phyloP scores from a whole-genome alignment of 768 basidiomycete genomes.

The Mycena crocata region DNA sequence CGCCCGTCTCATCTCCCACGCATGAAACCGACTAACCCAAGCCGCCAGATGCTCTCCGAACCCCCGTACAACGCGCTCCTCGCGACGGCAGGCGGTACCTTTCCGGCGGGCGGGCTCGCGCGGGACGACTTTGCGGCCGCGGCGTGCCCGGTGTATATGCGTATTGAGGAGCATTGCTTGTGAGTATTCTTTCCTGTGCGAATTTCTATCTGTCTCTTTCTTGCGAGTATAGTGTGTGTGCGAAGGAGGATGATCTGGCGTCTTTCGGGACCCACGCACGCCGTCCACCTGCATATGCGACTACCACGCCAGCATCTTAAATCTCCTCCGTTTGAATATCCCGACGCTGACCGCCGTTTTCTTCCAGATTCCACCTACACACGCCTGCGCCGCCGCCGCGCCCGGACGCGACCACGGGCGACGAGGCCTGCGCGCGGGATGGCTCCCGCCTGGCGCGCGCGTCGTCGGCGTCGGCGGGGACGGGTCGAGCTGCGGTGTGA shows the following conservation, averaged over 20 bases:
- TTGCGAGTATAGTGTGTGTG: too few relatives aligned
- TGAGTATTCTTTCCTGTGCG: background rate
- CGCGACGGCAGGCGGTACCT: slow-evolving; percentile 25
- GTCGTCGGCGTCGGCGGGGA: too few relatives aligned
- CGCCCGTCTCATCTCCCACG: slow-evolving; percentile 8
- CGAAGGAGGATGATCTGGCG: too few relatives aligned
- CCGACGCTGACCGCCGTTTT: background rate
- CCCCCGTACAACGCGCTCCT: slow-evolving; percentile 41
- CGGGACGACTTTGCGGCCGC: slow-evolving; percentile 41
- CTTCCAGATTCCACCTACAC: slow-evolving; percentile 8
- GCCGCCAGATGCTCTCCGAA: slow-evolving; percentile 45
- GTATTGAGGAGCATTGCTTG: slow-evolving; percentile 52
- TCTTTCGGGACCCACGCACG: too few relatives aligned
- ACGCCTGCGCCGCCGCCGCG: slow-evolving; percentile 7
- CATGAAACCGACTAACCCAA: background rate
- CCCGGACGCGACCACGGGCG: background rate
- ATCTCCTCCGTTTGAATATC: background rate
- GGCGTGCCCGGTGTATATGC: slow-evolving; percentile 56
- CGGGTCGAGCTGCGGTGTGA: too few relatives aligned
- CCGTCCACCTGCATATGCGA: background rate
- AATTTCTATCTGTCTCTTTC: background rate
- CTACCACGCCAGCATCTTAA: background rate
- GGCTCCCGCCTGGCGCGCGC: too few relatives aligned
- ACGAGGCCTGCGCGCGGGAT: too few relatives aligned
- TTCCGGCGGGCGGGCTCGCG: slow-evolving; percentile 34